Conservation (phyloP, 257 asterid genomes). For the Nicotiana tomentosiformis region DNA sequence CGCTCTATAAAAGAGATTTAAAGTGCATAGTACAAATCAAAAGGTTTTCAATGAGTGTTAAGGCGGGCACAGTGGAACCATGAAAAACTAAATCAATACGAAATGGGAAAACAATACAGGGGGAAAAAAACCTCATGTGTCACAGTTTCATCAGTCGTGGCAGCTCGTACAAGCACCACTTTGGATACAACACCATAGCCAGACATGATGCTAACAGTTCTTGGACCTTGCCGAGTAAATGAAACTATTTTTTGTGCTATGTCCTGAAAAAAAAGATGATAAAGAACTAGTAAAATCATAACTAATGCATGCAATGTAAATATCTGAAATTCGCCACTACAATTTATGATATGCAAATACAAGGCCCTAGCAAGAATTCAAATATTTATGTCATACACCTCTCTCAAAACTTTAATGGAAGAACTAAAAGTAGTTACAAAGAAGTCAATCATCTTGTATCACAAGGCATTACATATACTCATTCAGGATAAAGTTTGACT, state of each 20-base stretch:
- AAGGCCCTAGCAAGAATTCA: neutral
- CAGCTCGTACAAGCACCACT: conserved; percentile 49
- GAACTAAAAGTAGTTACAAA: too few species aligned
- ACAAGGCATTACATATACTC: too few species aligned
- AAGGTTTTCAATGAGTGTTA: neutral
- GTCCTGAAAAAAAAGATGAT: conserved; percentile 37
- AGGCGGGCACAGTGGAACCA: neutral
- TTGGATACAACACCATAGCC: conserved; percentile 53
- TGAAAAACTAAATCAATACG: neutral
- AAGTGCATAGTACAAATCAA: neutral
- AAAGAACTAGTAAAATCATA: neutral
- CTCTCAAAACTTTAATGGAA: too few species aligned
- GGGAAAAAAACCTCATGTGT: conserved; percentile 46
- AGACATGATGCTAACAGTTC: conserved; percentile 50
- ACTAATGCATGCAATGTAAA: neutral
- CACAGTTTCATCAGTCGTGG: conserved; percentile 57
- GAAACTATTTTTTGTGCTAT: conserved; percentile 53
- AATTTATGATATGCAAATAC: neutral
- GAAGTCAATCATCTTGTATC: too few species aligned
- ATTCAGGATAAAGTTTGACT: too few species aligned
- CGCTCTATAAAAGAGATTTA: neutral
- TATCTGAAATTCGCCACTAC: neutral
- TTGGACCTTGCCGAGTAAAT: conserved; percentile 50
- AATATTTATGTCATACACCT: too few species aligned
- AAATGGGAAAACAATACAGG: neutral